Evolutionary conservation across 257 asterid genomes (phyloP), one percentile per base, ranked within the genome.

Genomic region (Solanum bulbocastanum): DNA sequence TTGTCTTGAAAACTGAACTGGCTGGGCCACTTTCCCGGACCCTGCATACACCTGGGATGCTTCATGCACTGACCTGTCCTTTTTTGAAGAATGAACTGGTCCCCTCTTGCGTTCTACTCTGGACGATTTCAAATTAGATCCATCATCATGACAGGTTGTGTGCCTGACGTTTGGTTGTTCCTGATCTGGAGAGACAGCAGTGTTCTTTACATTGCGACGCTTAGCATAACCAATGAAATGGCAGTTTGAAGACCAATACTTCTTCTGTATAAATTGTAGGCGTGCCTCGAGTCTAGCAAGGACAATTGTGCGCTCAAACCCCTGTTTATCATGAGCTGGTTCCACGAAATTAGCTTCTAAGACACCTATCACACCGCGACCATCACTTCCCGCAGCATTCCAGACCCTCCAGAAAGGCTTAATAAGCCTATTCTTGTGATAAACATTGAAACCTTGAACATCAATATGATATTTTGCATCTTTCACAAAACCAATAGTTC

Each of bases 371-470:
- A 93, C 98, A 27, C 98, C 99, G 58, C 98, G 92, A 83, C 99
- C 99, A 89, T 93, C 93, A 86, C 98, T 96, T 76, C 99, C 98
- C 14, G 99, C 96, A 86, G 98, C 94, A 87, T 92, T 94, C 98
- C 98, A 96, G 30, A 94, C 95, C 88, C 99, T 94, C 98, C 98
- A 96, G 79, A 96, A 96, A 30, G 98, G 96, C 98, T 91, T 95
- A 84, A 96, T 95, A 27, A 96, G 98, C 83, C 98, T 86, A 69
- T 96, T 96, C 91, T 95, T 96, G 83, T 95, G 98, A 88, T 95
- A 95, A 15, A 95, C 95, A 25, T 96, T 96, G 93, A 95, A 96
- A 12, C 99, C 98, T 90, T 96, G 99, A 87, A 96, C 88, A 87
- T 96, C 99, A 60, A 96, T 90, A 74, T 95, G 99, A 85, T 89